Base-by-base conservation (phyloP, 2,329 filamentous ascomycete species). In the Alternaria tenuissima region DNA sequence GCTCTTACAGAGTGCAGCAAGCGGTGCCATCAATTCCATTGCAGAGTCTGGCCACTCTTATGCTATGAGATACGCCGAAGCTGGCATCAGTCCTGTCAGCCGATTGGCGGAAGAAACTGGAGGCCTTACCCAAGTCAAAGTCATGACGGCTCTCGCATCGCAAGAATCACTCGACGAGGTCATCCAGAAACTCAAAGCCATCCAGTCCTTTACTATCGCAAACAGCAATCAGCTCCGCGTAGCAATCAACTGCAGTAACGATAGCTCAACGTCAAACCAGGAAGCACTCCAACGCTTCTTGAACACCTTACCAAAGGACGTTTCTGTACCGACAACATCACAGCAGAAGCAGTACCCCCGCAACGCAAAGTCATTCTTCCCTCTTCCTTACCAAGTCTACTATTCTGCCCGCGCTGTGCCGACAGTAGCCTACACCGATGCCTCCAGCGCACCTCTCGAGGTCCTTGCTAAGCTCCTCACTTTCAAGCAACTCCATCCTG, bases 321-420 rank as follows among this genome's bases (percentile, higher is more conserved):
- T 74, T 65, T 52, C 73, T 74, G 49, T 78, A 71, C 52, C 70
- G 28, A 39, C 73, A 58, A 73, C 47, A 52, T 73, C 55, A 51
- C 70, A 58, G 63, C 76, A 64, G 75, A 76, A 49, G 42, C 77
- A 78, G 36, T 79, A 79, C 53, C 78, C 78, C 2, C 77, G 74
- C 9, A 80, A 82, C 54, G 74, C 78, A 65, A 95, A 93, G 77
- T 90, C 93, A 0, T 96, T 98, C 80, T 98, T 96, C 80, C 91
- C 94, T 24, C 85, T 99, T 18, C 95, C 95, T 0, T 99, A 97
- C 80, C 95, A 99, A 80, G 95, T 99, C 34, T 97, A 96, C 76
- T 98, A 98, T 76, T 93, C 94, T 7, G 91, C 90, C 16, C 85
- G 95, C 44, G 90, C 93, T 18, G 81, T 97, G 14, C 89, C 91